phyloP scores from a whole-genome alignment of 495 filamentous ascomycete species.

The Aspergillus funiculosus region DNA sequence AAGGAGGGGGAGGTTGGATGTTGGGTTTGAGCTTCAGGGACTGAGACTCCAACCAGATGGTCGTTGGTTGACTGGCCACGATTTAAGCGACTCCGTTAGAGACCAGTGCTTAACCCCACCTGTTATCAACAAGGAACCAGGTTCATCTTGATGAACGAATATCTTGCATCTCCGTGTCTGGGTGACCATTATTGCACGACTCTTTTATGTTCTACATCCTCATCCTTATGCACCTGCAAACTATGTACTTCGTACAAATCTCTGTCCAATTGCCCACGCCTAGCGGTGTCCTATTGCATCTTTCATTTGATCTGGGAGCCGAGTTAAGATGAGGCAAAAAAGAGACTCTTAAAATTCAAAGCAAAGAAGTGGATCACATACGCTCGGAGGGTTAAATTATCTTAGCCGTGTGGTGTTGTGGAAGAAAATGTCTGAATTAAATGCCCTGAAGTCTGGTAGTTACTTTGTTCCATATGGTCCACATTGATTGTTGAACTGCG shows the following conservation, averaged over 20 bases:
- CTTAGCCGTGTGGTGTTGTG: neutral
- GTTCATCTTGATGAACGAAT: neutral
- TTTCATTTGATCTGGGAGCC: neutral
- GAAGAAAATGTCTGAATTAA: too few relatives aligned
- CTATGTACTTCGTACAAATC: too few relatives aligned
- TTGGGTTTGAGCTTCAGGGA: neutral
- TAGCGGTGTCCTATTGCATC: neutral
- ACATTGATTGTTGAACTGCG: neutral
- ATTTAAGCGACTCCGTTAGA: constrained; percentile 3
- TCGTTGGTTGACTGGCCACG: neutral
- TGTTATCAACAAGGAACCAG: neutral
- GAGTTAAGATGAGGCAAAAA: too few relatives aligned
- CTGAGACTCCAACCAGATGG: neutral
- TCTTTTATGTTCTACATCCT: neutral
- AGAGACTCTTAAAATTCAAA: neutral
- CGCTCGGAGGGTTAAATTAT: neutral
- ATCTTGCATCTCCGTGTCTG: constrained; percentile 1
- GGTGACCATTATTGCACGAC: too few relatives aligned
- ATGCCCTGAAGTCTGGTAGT: too few relatives aligned
- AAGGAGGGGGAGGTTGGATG: neutral
- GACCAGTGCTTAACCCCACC: neutral
- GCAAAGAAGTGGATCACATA: neutral
- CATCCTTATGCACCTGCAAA: neutral
- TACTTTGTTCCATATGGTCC: too few relatives aligned
- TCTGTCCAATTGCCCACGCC: too few relatives aligned